Conservation (phyloP, 1,139 yeast species). For the Taiozyma sp. region DNA sequence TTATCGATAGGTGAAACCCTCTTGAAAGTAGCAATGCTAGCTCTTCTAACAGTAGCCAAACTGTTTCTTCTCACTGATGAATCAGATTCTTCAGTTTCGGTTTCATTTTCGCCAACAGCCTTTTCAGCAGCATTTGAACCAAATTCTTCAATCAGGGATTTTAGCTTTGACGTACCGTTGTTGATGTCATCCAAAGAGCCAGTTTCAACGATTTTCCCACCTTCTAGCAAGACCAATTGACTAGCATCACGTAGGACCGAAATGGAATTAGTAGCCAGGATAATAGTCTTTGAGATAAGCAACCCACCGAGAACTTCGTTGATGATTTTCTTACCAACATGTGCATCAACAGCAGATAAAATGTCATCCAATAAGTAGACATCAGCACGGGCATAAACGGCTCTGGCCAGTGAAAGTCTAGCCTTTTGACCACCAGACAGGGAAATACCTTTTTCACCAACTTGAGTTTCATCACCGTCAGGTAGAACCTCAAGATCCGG, state of each 20-base stretch:
- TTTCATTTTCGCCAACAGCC: constrained; percentile 7
- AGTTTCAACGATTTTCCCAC: constrained; percentile 56
- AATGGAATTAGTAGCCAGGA: constrained; percentile 78
- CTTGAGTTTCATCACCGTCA: constrained; percentile 79
- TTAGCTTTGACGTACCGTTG: constrained; percentile 40
- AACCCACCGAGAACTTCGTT: constrained; percentile 64
- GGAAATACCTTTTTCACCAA: constrained; percentile 88
- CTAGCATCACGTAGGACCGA: constrained; percentile 68
- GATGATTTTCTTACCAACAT: constrained; percentile 69
- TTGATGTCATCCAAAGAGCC: constrained; percentile 51
- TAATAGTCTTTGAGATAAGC: constrained; percentile 62
- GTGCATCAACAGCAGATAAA: constrained; percentile 82
- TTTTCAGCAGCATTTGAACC: constrained; percentile 30
- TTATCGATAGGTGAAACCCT: constrained; percentile 24
- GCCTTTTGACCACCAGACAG: constrained; percentile 93
- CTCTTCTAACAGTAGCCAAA: constrained; percentile 43
- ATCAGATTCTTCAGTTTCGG: constrained; percentile 5
- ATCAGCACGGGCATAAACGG: constrained; percentile 83
- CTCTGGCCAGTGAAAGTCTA: constrained; percentile 79
- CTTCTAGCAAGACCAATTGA: constrained; percentile 53
- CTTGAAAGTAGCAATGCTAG: constrained; percentile 53
- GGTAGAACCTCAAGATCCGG: constrained; percentile 70
- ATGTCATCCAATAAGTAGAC: constrained; percentile 76
- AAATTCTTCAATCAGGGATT: constrained; percentile 53
- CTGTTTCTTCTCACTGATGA: constrained; percentile 42